A percentile compares a stretch with the other conserved stretches of the same genome.
Conservation (phyloP, 192 early-diverging fungal species). For the Coemansia sp. region DNA sequence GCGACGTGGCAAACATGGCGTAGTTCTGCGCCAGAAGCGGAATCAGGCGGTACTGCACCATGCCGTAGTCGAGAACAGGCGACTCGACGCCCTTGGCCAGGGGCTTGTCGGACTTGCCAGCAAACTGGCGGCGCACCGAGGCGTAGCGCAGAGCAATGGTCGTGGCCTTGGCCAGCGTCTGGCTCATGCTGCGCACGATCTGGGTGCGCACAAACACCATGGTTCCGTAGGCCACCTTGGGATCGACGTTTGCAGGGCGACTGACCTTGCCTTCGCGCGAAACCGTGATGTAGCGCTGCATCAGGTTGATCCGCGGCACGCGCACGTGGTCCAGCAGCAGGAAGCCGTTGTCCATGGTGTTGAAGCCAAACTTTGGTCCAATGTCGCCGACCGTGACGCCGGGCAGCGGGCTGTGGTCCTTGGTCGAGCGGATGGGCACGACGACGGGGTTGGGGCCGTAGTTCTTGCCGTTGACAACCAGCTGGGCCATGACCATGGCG, state of each 20-base stretch:
- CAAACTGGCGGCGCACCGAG: conserved; percentile 69
- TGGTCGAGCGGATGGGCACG: conserved; percentile 74
- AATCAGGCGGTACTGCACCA: conserved; percentile 73
- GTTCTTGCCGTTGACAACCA: conserved; percentile 71
- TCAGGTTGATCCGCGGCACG: conserved; percentile 72
- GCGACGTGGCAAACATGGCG: conserved; percentile 68
- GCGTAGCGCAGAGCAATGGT: conserved; percentile 73
- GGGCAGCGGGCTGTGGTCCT: conserved; percentile 67
- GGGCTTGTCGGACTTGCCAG: conserved; percentile 48
- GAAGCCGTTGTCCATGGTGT: conserved; percentile 82
- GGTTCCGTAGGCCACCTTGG: conserved; percentile 80
- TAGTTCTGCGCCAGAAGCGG: conserved; percentile 70
- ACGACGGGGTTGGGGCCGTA: conserved; percentile 76
- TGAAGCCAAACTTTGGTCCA: conserved; percentile 87
- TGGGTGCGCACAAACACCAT: conserved; percentile 81
- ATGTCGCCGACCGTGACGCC: conserved; percentile 85
- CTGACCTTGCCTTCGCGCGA: conserved; percentile 66
- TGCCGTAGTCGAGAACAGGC: conserved; percentile 71
- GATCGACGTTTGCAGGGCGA: conserved; percentile 66
- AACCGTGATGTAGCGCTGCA: conserved; percentile 72
- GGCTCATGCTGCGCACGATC: conserved; percentile 62
- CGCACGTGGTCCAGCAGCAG: conserved; percentile 78
- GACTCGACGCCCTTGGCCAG: conserved; percentile 53
- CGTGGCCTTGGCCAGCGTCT: conserved; percentile 62
- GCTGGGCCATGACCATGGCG: conserved; percentile 80